Base-by-base conservation (phyloP, 495 filamentous ascomycete species). In the Penicillium desertorum region DNA sequence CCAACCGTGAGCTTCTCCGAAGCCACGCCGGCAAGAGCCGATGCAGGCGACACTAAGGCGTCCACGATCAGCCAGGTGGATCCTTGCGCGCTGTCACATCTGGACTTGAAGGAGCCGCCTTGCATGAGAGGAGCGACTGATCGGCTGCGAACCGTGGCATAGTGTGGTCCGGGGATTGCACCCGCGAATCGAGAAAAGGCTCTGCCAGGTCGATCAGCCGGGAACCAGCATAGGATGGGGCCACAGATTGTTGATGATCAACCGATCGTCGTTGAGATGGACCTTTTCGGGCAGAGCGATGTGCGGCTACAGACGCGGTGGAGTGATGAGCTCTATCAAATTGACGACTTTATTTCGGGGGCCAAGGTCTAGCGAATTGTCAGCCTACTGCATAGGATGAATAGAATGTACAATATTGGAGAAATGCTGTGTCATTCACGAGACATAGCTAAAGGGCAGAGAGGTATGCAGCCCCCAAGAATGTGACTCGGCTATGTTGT, bases 21-120 rank as follows among this genome's bases (percentile, higher is more conserved):
- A 65, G 63, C 63, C 65, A 66, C 64, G 52, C 51, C 63, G 62
- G 65, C 60, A 66, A 41, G 60, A 63, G 50, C 65, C 65, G 65
- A 68, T 54, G 59, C 54, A 55, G 53, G 51, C 58, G 65, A 60
- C 62, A 52, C 50, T 39, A 61, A 66, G 65, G 45, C 47, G 36
- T 51, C 43, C 39, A 53, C 5, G 45, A 43, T 34, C 53, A 57
- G 48, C 44, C 25, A 29, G 51, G 61, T 61, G 62, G 65, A 62
- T 67, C 65, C 65, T 60, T 46, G 58, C 55, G 51, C 23, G 52
- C 60, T 67, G 65, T 65, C 65, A 65, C 60, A 62, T 62, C 51
- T 60, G 47, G 47, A 37, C 45, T 34, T 25, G 32, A 43, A 19
- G 44, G 47, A 56, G 63, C 57, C 57, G 60, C 65, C 58, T 68